phyloP scores from a whole-genome alignment of 73 alveolate genomes.

The Blepharisma japonicum region DNA sequence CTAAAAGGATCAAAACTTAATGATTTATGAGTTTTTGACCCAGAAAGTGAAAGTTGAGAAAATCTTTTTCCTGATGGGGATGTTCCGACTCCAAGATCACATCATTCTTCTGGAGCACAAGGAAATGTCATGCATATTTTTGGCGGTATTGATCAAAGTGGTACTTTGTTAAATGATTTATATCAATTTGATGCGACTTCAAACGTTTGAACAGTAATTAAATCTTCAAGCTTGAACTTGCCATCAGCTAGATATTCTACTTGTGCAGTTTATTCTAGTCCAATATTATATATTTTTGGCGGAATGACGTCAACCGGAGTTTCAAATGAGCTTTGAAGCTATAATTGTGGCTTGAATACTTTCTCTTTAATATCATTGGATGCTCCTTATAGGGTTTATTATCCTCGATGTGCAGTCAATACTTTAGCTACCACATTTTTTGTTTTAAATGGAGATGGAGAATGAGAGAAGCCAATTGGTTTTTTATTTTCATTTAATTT shows the following conservation, averaged over 20 bases:
- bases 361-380: not conserved
- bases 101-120: conserved; percentile 17
- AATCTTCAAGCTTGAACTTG: not conserved
- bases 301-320: not conserved
- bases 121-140: conserved; percentile 7
- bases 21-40: not conserved
- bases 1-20: not conserved
- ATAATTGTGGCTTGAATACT: not conserved
- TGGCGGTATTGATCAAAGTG: not conserved
- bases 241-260: not conserved
- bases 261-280: not conserved
- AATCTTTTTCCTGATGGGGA: not conserved
- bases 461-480: not conserved
- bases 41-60: not conserved
- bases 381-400: not conserved
- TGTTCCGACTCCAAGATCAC: conserved; percentile 13
- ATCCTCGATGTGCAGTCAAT: not conserved
- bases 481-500: not conserved
- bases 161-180: not conserved
- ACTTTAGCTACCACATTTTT: not conserved
- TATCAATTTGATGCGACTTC: not conserved
- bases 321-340: not conserved
- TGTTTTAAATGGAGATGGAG: not conserved
- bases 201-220: not conserved
- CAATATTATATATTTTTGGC: conserved; percentile 8